Evolutionary conservation across 176 grass and related monocot species (phyloP).

Genomic region (Pontederia paniculata): DNA sequence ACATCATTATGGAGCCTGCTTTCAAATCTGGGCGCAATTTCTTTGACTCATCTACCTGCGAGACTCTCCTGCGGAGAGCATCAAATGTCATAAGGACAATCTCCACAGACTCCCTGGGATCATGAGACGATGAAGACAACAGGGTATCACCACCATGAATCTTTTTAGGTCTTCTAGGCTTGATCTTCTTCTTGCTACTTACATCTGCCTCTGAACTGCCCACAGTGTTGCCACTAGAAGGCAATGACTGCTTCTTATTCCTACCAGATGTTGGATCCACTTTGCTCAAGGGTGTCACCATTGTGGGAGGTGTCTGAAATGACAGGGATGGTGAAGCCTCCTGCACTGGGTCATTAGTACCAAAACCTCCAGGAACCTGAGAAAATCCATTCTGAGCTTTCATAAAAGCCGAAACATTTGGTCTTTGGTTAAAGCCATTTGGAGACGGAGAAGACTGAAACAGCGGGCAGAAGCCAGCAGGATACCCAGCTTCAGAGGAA

Average conservation of each 20-base stretch:
- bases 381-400: constrained; percentile 16
- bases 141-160: constrained; percentile 18
- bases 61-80: constrained; percentile 49
- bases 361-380: neutral
- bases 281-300: constrained; percentile 1
- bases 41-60: constrained; percentile 63
- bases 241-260: neutral
- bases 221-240: neutral
- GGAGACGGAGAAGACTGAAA: constrained; percentile 15
- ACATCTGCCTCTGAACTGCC: neutral
- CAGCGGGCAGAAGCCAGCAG: constrained; percentile 29
- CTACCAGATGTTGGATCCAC: neutral
- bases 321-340: constrained; percentile 1
- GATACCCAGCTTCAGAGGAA: constrained; percentile 21
- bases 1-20: constrained; percentile 74
- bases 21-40: constrained; percentile 53
- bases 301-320: constrained; percentile 22
- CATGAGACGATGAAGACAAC: constrained; percentile 30
- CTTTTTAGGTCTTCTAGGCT: constrained; percentile 29
- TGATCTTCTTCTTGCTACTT: constrained; percentile 21
- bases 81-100: constrained; percentile 78
- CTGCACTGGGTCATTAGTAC: constrained; percentile 20
- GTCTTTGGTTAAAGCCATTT: constrained; percentile 21
- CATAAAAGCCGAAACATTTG: constrained; percentile 6
- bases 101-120: constrained; percentile 54